phyloP scores from a whole-genome alignment of 805 yeast genomes.

The Saturnispora mendoncae region DNA sequence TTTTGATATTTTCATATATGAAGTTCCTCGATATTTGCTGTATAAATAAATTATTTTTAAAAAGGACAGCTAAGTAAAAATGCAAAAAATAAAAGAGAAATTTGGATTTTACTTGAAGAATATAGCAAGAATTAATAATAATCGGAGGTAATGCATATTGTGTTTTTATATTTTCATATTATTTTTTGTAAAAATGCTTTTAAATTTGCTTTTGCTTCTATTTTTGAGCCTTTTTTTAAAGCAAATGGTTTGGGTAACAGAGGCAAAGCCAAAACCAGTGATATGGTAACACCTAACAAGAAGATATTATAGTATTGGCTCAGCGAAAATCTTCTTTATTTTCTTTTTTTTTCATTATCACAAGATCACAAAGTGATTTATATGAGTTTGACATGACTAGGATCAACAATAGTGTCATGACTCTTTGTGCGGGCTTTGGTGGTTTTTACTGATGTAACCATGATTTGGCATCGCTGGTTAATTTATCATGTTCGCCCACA shows the following conservation, averaged over 20 bases:
- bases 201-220: not conserved
- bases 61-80: too few species aligned
- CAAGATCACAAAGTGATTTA: constrained; percentile 20
- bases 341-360: not conserved
- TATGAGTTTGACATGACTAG: constrained; percentile 19
- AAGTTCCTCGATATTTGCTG: too few species aligned
- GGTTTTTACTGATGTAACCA: constrained; percentile 30
- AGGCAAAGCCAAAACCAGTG: not conserved
- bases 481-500: constrained; percentile 11
- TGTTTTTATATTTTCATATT: too few species aligned
- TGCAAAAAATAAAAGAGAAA: too few species aligned
- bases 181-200: not conserved
- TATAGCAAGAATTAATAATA: too few species aligned
- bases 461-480: constrained; percentile 4
- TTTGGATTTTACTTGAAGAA: too few species aligned
- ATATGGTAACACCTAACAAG: not conserved
- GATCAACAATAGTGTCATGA: constrained; percentile 29
- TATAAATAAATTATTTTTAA: too few species aligned
- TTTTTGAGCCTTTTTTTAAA: not conserved
- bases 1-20: too few species aligned
- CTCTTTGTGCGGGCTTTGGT: constrained; percentile 27
- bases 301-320: not conserved
- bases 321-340: not conserved
- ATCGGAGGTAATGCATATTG: too few species aligned
- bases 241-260: constrained; percentile 1